Base-by-base conservation (phyloP, 352 stramenopile genomes). In the Phytophthora foliorum region DNA sequence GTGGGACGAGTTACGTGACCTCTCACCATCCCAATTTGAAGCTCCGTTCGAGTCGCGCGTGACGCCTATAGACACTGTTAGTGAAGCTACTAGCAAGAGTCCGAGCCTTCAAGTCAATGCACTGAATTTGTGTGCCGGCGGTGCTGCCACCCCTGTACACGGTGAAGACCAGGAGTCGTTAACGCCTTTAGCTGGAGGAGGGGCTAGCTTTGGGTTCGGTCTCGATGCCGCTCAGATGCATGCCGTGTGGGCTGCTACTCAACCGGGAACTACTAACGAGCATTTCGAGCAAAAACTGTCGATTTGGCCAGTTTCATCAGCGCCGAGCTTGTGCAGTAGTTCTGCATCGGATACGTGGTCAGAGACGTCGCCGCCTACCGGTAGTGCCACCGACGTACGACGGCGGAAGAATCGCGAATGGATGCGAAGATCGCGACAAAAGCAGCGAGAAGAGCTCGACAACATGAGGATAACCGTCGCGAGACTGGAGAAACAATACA, bases 381-480 rank as follows among this genome's bases (percentile, higher is more conserved):
- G 25, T 0, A 67, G 21, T 34, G 56, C 64, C 11, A 17, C 74
- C 10, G 65, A 77, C 10, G 39, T 53, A 22, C 74, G 77, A 1
- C 59, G 77, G 0, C 45, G 67, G 52, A 80, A 80, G 42, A 84
- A 84, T 46, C 74, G 77, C 5, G 74, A 82, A 41, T 82, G 74
- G 46, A 84, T 84, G 77, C 66, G 74, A 2, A 63, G 63, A 8
- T 52, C 77, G 13, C 54, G 74, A 21, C 77, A 77, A 31, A 69
- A 71, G 11, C 57, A 82, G 55, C 60, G 61, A 34, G 50, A 84
- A 24, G 64, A 82, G 25, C 48, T 84, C 13, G 36, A 78, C 17
- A 57, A 52, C 11, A 81, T 82, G 77, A 75, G 69, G 38, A 50
- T 49, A 2, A 81, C 60, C 0, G 72, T 83, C 27, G 58, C 64